Evolutionary conservation across 441 rosid species (phyloP).

Genomic region (Mallotus repandus): DNA sequence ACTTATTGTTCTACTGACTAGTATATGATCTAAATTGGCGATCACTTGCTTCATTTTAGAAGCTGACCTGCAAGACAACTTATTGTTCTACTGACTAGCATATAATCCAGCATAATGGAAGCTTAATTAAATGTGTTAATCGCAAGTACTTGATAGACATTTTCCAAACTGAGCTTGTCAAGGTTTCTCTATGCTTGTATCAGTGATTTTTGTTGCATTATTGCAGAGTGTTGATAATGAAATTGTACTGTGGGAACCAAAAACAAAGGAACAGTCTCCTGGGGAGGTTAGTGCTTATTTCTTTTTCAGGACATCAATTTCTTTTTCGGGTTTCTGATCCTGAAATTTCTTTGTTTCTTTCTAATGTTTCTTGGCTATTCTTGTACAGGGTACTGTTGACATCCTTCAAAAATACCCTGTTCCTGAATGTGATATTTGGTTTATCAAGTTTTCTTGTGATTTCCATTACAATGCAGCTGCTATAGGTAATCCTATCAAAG

Average conservation of each 20-base stretch:
- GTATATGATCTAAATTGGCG: no score
- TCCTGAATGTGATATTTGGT: slow-evolving; percentile 96
- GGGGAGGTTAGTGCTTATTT: slow-evolving; percentile 69
- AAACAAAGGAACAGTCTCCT: slow-evolving; percentile 92
- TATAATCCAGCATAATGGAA: neutral
- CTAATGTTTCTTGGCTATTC: neutral
- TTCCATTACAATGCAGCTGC: slow-evolving; percentile 72
- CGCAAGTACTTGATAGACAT: neutral
- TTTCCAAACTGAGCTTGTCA: neutral
- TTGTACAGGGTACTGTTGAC: slow-evolving; percentile 69
- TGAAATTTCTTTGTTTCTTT: neutral
- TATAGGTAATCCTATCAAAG: slow-evolving; percentile 51
- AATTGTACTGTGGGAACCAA: slow-evolving; percentile 95
- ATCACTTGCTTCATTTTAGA: neutral
- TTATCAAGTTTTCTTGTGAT: slow-evolving; percentile 94
- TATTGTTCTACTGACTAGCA: neutral
- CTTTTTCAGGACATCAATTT: neutral
- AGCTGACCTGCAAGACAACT: slow-evolving; percentile 1
- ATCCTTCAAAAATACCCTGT: slow-evolving; percentile 88
- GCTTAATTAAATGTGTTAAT: slow-evolving; percentile 11
- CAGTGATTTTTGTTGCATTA: slow-evolving; percentile 19
- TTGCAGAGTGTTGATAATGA: slow-evolving; percentile 95
- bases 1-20: neutral
- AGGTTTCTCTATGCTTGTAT: slow-evolving; percentile 13
- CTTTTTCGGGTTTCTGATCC: neutral